Percentiles rank a stretch among this genome's conserved stretches.
These are phyloP conservation scores for Neurospora terricola DNA, from an alignment of 495 filamentous ascomycete genomes.

Conservation along the genomic window DNA sequence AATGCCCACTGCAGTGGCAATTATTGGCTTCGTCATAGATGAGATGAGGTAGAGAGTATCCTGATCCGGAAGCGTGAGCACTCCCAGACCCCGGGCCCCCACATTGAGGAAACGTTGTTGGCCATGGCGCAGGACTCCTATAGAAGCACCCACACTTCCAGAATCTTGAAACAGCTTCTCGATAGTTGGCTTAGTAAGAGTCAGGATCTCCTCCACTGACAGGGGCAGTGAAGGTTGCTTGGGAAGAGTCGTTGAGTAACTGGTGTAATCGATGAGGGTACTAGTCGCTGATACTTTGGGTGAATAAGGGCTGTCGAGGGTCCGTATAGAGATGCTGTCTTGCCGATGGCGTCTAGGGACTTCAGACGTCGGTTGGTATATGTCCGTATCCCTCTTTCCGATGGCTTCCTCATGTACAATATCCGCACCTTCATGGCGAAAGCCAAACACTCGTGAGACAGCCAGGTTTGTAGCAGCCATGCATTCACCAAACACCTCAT, in stretches of 20 bases:
- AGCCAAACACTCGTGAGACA: background rate
- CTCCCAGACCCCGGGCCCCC: background rate
- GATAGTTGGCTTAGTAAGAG: background rate
- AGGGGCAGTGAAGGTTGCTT: background rate
- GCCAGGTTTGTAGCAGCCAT: background rate
- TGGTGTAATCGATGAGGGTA: background rate
- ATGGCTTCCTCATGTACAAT: background rate
- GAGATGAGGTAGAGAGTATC: slow-evolving; percentile 30
- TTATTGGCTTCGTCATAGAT: slow-evolving; percentile 29
- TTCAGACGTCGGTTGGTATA: background rate
- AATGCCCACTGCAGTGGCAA: slow-evolving; percentile 22
- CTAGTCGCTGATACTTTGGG: background rate
- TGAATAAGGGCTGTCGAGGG: background rate
- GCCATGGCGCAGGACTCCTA: background rate
- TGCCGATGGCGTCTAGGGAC: background rate
- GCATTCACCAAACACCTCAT: background rate
- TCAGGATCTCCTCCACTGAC: background rate
- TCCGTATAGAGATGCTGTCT: background rate
- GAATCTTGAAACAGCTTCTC: background rate
- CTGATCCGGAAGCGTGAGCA: background rate
- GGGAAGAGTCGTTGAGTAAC: background rate
- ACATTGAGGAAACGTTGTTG: background rate
- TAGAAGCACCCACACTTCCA: slow-evolving; percentile 1
- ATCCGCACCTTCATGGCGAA: background rate
- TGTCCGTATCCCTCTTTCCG: background rate